Evolutionary conservation across 108 stramenopile species (phyloP).

Genomic region (Thalassiosira profunda): DNA sequence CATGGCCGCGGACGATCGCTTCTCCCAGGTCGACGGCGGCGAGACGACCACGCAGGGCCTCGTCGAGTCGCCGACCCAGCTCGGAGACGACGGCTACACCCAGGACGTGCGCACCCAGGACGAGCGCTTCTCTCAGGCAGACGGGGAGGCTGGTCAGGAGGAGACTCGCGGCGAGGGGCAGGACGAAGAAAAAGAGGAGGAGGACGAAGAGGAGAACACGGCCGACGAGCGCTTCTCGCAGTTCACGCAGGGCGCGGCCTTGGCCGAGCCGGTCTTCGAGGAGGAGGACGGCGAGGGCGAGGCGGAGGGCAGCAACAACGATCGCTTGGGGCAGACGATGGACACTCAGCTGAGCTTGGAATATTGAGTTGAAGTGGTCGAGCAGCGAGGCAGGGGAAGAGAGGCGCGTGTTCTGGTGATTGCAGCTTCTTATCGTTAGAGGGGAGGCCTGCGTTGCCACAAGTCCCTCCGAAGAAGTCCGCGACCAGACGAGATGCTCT

Average conservation of each 20-base stretch:
- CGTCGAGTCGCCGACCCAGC: neutral
- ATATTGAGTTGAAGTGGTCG: slow-evolving; percentile 10
- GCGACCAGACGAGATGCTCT: too few species aligned
- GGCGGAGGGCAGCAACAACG: neutral
- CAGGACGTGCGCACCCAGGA: too few species aligned
- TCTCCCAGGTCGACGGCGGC: neutral
- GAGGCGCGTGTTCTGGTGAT: too few species aligned
- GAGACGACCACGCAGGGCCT: neutral
- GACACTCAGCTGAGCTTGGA: slow-evolving; percentile 34
- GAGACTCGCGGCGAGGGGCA: slow-evolving; percentile 11
- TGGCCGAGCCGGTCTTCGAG: neutral
- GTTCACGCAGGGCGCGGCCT: neutral
- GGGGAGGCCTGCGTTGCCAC: too few species aligned
- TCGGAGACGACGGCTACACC: neutral
- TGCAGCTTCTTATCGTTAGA: too few species aligned
- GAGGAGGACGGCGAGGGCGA: slow-evolving; percentile 1
- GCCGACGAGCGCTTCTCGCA: slow-evolving; percentile 26
- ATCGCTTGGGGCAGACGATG: neutral
- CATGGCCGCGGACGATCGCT: slow-evolving; percentile 11
- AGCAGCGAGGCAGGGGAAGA: too few species aligned
- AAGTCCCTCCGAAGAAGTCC: too few species aligned
- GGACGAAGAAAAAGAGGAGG: neutral
- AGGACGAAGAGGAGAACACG: slow-evolving; percentile 11
- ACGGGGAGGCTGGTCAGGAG: slow-evolving; percentile 1
- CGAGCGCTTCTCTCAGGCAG: slow-evolving; percentile 2